These are phyloP conservation scores for Fraxinus ornus DNA, from an alignment of 305 asterid genomes.

Conservation along the genomic window DNA sequence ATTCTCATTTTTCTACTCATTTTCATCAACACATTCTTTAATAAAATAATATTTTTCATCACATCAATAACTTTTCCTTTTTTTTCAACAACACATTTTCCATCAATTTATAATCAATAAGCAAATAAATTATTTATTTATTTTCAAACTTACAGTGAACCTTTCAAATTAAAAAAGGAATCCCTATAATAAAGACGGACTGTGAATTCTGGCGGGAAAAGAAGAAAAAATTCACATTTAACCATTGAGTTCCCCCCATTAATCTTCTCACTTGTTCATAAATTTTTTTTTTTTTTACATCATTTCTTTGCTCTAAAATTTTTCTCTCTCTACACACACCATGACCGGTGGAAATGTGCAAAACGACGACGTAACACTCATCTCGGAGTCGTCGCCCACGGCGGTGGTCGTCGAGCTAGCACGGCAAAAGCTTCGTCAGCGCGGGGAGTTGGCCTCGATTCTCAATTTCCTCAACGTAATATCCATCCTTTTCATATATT, in stretches of 20 bases:
- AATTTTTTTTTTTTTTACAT: not conserved
- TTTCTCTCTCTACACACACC: not conserved
- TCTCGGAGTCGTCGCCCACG: slow-evolving; percentile 30
- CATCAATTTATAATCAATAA: too few species aligned
- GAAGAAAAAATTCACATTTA: not conserved
- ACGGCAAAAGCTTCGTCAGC: slow-evolving; percentile 60
- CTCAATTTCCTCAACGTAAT: slow-evolving; percentile 77
- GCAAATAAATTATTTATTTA: too few species aligned
- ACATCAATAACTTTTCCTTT: too few species aligned
- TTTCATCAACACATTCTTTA: too few species aligned
- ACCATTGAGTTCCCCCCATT: not conserved
- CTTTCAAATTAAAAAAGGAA: not conserved
- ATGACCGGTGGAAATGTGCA: slow-evolving; percentile 26
- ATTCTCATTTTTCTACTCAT: too few species aligned
- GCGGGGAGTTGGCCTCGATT: slow-evolving; percentile 95
- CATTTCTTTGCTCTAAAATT: not conserved
- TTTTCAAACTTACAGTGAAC: not conserved
- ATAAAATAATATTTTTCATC: too few species aligned
- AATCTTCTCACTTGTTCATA: not conserved
- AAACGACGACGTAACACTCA: slow-evolving; percentile 23
- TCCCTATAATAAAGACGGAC: not conserved
- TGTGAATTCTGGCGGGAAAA: not conserved
- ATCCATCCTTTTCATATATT: slow-evolving; percentile 1
- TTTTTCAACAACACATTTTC: too few species aligned
- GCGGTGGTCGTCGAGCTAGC: slow-evolving; percentile 34